A percentile compares a stretch with the other conserved stretches of the same genome.
Evolutionary conservation across 495 filamentous ascomycete species (phyloP).

Genomic region (Tuber umbilicatum): DNA sequence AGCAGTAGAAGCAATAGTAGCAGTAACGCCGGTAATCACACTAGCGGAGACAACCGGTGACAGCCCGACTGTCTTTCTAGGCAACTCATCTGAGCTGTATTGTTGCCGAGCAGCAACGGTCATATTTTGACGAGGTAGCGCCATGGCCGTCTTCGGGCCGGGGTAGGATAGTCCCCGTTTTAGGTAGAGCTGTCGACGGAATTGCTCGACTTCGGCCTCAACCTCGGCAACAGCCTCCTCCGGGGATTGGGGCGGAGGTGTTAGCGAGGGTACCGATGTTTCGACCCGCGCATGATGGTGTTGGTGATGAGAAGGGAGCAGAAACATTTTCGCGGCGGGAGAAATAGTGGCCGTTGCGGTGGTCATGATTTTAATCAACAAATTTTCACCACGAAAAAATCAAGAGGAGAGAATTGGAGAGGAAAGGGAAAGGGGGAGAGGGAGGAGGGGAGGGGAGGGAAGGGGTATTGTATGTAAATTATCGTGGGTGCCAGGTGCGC

Average conservation of each 20-base stretch:
- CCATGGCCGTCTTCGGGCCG: constrained; percentile 15
- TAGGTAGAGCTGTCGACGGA: constrained; percentile 26
- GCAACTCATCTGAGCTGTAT: background rate
- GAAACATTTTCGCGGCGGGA: background rate
- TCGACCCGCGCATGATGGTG: background rate
- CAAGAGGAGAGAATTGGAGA: background rate
- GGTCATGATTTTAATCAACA: background rate
- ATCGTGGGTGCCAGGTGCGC: background rate
- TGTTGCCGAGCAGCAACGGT: background rate
- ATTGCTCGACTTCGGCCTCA: constrained; percentile 27
- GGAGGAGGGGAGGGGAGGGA: background rate
- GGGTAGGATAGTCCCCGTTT: constrained; percentile 28
- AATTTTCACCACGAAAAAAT: background rate
- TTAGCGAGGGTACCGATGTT: background rate
- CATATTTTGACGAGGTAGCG: background rate
- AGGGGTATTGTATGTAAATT: constrained; percentile 1
- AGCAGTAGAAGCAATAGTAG: constrained; percentile 15
- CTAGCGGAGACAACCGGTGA: background rate
- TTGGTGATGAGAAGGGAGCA: background rate
- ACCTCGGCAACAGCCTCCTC: constrained; percentile 29
- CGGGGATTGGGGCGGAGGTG: constrained; percentile 15
- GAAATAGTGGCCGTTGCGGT: constrained; percentile 1
- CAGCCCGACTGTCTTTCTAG: background rate
- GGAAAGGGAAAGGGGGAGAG: background rate
- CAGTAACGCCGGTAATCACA: constrained; percentile 18